Conservation (phyloP, 371 early-diverging fungal species). For the Pancytospora philotis region DNA sequence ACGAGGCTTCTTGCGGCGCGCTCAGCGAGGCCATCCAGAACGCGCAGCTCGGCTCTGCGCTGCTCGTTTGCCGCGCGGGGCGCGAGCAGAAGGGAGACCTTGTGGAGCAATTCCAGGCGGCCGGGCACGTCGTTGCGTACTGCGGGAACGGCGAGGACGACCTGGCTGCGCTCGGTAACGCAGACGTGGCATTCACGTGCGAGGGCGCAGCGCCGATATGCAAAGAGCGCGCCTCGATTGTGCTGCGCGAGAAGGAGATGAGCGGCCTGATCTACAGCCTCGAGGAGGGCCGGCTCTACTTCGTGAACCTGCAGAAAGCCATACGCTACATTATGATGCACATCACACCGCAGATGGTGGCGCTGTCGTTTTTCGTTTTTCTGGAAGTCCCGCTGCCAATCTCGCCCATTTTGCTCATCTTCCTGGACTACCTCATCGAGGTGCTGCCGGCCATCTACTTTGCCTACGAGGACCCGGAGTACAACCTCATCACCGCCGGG, state of each 20-base stretch:
- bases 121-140: constrained; percentile 78
- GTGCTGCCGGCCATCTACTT: constrained; percentile 70
- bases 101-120: constrained; percentile 67
- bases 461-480: constrained; percentile 81
- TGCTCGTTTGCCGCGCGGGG: background rate
- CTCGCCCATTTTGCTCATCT: constrained; percentile 69
- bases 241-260: constrained; percentile 83
- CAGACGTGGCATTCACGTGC: constrained; percentile 86
- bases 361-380: constrained; percentile 53
- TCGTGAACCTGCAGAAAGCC: constrained; percentile 79
- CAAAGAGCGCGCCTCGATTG: constrained; percentile 89
- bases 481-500: constrained; percentile 70
- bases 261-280: constrained; percentile 73
- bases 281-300: constrained; percentile 70
- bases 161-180: constrained; percentile 79
- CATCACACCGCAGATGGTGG: constrained; percentile 64
- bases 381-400: constrained; percentile 69
- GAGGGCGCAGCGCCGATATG: constrained; percentile 78
- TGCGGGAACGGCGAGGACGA: constrained; percentile 85
- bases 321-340: constrained; percentile 78
- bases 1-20: background rate
- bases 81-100: constrained; percentile 55
- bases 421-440: constrained; percentile 81
- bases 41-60: background rate
- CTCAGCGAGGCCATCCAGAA: background rate